Conservation (phyloP, 2,329 filamentous ascomycete species). For the Sporothrix phasma region DNA sequence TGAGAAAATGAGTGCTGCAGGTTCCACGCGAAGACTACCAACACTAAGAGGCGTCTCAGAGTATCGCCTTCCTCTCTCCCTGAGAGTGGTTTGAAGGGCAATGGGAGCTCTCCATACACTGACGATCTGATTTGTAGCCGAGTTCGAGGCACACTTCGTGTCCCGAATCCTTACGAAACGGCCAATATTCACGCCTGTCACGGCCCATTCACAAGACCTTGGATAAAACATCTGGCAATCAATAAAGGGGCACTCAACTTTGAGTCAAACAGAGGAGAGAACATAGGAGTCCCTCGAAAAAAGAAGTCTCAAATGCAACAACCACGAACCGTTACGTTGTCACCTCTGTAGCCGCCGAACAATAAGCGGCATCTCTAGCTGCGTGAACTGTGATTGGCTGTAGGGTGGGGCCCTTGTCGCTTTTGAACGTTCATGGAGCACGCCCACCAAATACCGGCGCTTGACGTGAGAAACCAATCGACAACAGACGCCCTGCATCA, state of each 20-base stretch:
- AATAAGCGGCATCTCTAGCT: neutral
- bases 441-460: neutral
- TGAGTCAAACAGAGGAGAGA: neutral
- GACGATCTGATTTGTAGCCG: too few relatives aligned
- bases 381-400: conserved; percentile 13
- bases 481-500: neutral
- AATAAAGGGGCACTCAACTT: neutral
- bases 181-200: neutral
- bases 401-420: neutral
- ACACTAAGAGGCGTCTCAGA: too few relatives aligned
- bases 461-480: neutral
- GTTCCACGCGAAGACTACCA: too few relatives aligned
- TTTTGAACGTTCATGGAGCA: conserved; percentile 1
- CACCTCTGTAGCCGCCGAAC: conserved; percentile 12
- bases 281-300: too few relatives aligned
- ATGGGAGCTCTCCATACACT: too few relatives aligned
- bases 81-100: too few relatives aligned
- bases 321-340: neutral
- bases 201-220: neutral
- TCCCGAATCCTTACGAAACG: neutral
- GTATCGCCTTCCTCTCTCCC: too few relatives aligned
- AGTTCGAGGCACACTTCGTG: neutral
- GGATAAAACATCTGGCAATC: neutral
- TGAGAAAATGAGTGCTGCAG: too few relatives aligned
- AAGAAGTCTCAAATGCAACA: neutral